A percentile compares a stretch with the other conserved stretches of the same genome.
Evolutionary conservation across 495 filamentous ascomycete species (phyloP).

Genomic region (Aspergillus bridgeri): DNA sequence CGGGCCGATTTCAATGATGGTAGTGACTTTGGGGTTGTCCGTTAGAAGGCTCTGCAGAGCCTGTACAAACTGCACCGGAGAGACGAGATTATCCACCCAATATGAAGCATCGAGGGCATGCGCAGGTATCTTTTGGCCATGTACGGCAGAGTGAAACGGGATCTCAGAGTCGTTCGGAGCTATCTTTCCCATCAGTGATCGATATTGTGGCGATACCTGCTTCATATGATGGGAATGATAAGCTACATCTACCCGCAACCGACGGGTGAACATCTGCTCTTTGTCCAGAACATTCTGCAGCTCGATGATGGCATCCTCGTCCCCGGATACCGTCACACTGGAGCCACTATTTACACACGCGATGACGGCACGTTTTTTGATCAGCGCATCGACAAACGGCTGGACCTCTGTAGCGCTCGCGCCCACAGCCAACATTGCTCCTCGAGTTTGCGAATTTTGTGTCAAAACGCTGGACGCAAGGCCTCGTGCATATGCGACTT

Average conservation of each 20-base stretch:
- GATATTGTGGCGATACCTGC: conserved; percentile 30
- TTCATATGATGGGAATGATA: conserved; percentile 50
- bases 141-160: conserved; percentile 36
- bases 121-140: conserved; percentile 22
- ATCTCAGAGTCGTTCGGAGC: conserved; percentile 20
- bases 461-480: conserved; percentile 15
- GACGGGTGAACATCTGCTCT: conserved; percentile 34
- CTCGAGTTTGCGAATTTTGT: conserved; percentile 10
- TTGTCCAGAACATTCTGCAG: conserved; percentile 26
- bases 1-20: conserved; percentile 62
- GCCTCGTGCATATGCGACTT: conserved; percentile 38
- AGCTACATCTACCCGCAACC: conserved; percentile 42
- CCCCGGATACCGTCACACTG: conserved; percentile 40
- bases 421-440: conserved; percentile 39
- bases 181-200: conserved; percentile 27
- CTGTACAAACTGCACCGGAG: conserved; percentile 42
- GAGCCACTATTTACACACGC: conserved; percentile 47
- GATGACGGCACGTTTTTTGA: conserved; percentile 24
- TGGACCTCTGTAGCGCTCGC: conserved; percentile 22
- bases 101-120: conserved; percentile 27
- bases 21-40: conserved; percentile 9
- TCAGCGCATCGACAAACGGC: conserved; percentile 19
- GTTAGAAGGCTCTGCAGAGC: conserved; percentile 14
- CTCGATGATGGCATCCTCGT: conserved; percentile 33
- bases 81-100: conserved; percentile 47